Evolutionary conservation across 306 rosid species (phyloP), one percentile per base, ranked within the genome.

Genomic region (Vigna unguiculata): DNA sequence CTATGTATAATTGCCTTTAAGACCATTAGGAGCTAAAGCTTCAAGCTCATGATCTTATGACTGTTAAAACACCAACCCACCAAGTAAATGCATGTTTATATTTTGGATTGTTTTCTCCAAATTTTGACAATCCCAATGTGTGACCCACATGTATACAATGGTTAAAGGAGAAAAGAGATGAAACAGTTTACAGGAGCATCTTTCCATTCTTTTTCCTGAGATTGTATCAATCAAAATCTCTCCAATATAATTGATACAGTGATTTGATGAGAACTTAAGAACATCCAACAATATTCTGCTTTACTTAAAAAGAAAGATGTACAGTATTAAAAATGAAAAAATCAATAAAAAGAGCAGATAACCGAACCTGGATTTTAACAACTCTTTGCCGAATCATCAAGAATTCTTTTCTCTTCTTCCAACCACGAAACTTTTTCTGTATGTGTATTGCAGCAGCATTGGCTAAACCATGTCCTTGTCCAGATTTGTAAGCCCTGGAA

Each of bases 351-450:
- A 61, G 69, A 77, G 54, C 49, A 54, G 45, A 81, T 49, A 64
- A 74, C 46, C 9, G 24, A 72, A 93, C 98, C 98, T 93, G 98
- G 78, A 93, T 91, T 86, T 89, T 93, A 55, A 93, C 98, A 86
- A 93, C 81, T 89, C 98, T 81, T 84, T 91, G 93, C 51, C 95
- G 96, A 80, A 86, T 91, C 71, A 86, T 76, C 81, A 93, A 77
- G 87, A 93, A 93, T 47, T 93, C 96, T 87, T 85, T 91, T 87
- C 96, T 93, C 85, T 83, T 89, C 86, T 74, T 91, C 96, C 96
- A 93, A 83, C 98, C 96, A 54, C 98, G 98, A 16, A 72, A 93
- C 84, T 93, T 93, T 58, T 93, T 93, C 90, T 93, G 98, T 82
- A 93, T 93, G 32, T 79, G 90, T 77, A 73, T 52, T 16, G 98